These are phyloP conservation scores for Suhomyces wounanorum DNA, from an alignment of 1,139 yeast genomes.

Conservation along the genomic window DNA sequence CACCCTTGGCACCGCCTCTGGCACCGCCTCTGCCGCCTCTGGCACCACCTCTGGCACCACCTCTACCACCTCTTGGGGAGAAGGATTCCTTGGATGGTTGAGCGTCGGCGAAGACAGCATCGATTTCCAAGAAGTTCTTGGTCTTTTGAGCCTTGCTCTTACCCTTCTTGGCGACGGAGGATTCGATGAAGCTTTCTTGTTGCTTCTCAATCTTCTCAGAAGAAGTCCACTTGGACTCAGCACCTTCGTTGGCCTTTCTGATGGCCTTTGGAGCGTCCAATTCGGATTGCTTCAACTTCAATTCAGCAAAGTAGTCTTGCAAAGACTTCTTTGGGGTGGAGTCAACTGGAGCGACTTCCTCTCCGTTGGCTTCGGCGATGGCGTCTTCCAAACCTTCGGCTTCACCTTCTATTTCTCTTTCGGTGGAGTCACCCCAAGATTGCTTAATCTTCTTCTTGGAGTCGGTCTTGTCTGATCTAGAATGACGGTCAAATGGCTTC, in stretches of 20 bases:
- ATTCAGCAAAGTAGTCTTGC: slow-evolving; percentile 72
- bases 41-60: slow-evolving; percentile 36
- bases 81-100: slow-evolving; percentile 15
- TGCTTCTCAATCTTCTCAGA: slow-evolving; percentile 64
- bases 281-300: slow-evolving; percentile 49
- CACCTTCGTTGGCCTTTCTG: slow-evolving; percentile 63
- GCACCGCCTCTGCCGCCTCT: slow-evolving; percentile 23
- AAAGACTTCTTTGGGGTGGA: slow-evolving; percentile 59
- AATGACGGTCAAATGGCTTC: slow-evolving; percentile 77
- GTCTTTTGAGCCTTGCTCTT: slow-evolving; percentile 67
- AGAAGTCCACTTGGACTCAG: slow-evolving; percentile 59
- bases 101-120: slow-evolving; percentile 64
- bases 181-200: slow-evolving; percentile 55
- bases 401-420: slow-evolving; percentile 62
- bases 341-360: slow-evolving; percentile 30
- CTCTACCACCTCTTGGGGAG: slow-evolving; percentile 30
- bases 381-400: slow-evolving; percentile 66
- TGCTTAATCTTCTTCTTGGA: slow-evolving; percentile 79
- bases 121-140: slow-evolving; percentile 67
- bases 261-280: slow-evolving; percentile 43
- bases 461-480: slow-evolving; percentile 82
- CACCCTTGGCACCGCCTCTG: slow-evolving; percentile 32
- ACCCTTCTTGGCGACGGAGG: slow-evolving; percentile 60
- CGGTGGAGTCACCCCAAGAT: slow-evolving; percentile 81
- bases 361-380: slow-evolving; percentile 44